Base-by-base conservation (phyloP, 2,329 filamentous ascomycete species). In the Drechslerella stenobrocha region DNA sequence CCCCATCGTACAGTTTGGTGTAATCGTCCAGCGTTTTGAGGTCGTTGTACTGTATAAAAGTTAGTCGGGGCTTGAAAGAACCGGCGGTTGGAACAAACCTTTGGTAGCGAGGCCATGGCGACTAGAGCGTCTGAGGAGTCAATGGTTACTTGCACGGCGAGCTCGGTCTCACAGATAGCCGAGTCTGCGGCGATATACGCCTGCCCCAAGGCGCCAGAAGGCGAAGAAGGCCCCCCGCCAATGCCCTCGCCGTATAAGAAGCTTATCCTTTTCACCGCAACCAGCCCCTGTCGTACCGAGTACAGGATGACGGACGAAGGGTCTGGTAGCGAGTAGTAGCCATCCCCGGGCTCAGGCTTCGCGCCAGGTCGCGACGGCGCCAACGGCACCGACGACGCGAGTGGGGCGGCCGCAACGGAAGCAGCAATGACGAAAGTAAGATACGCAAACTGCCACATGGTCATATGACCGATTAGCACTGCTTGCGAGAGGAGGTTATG, bases 1-100 rank as follows among this genome's bases (percentile, higher is more conserved):
- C 74, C 7, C 73, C 74, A 11, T 78, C 65, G 69, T 81, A 81
- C 1, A 81, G 73, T 20, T 76, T 72, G 22, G 70, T 72, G 63
- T 77, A 80, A 72, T 79, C 78, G 9, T 75, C 73, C 26, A 77
- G 56, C 9, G 73, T 73, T 24, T 73, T 71, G n/a, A 77, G 60
- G 5, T 72, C 72, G 11, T 73, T 72, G 53, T 71, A 71, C 75
- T 76, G 55, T 30, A 2, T 9, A 13, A 40, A n/a, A 30, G 1
- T 13, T 37, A 20, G 13, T 53, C 48, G 28, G 40, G 5, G 28
- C 5, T 30, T n/a, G n/a, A n/a, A n/a, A n/a, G 30, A 6, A 6
- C 30, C 13, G 6, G 30, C 30, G 6, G 13, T 32, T 32, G 6
- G 6, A 7, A 35, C 40, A 32, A 15, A 53, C 61, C 32, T 65